A percentile compares a stretch with the other conserved stretches of the same genome.
These are phyloP conservation scores for cucumber (Cucumis sativus) DNA, from an alignment of 306 rosid genomes.

Conservation along the genomic window Cucumber_9930_V3 NC_026656.2:1113501-1114000, in stretches of 20 bases:
- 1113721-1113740: slow-evolving; percentile 86
- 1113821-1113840: not conserved
- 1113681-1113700: slow-evolving; percentile 74
- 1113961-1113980: too few relatives aligned
- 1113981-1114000: too few relatives aligned
- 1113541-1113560: not conserved
- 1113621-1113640: slow-evolving; percentile 56
- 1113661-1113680: slow-evolving; percentile 49
- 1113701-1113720: slow-evolving; percentile 75
- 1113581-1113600: not conserved
- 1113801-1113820: not conserved
- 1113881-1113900: not conserved
- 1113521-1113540: not conserved
- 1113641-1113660: slow-evolving; percentile 64
- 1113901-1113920: too few relatives aligned
- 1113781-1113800: not conserved
- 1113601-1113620: not conserved
- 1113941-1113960: too few relatives aligned
- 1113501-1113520: not conserved
- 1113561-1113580: not conserved
- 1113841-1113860: slow-evolving; percentile 4
- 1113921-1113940: too few relatives aligned
- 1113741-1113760: slow-evolving; percentile 3
- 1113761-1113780: not conserved
- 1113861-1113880: not conserved